Percentiles rank a stretch among this genome's conserved stretches.
These are phyloP conservation scores for Cucurbita argyrosperma DNA, from an alignment of 306 rosid genomes.

Conservation along the genomic window DNA sequence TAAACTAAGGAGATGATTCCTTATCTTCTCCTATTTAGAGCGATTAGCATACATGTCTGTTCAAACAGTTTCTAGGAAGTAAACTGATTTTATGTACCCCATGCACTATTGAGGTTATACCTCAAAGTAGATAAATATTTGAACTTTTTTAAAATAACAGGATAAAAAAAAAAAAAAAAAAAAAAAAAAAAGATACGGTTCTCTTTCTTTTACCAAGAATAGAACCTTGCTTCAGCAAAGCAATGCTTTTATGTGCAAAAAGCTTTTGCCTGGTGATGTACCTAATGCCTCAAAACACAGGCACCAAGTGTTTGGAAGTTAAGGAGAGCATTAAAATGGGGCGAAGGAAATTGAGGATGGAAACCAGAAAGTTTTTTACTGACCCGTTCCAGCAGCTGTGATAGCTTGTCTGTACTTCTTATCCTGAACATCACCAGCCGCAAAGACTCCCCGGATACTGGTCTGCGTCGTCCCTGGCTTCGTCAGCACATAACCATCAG, in stretches of 20 bases:
- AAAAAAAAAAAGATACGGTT: neutral
- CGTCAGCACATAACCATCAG: conserved; percentile 57
- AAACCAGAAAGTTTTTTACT: neutral
- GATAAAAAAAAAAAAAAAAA: no score
- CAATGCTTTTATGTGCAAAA: neutral
- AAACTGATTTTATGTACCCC: neutral
- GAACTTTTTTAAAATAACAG: neutral
- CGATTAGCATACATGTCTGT: neutral
- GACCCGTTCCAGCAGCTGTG: conserved; percentile 82
- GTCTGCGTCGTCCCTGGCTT: conserved; percentile 64
- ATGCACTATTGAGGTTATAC: neutral
- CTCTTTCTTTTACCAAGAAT: neutral
- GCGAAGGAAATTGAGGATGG: neutral
- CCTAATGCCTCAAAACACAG: neutral
- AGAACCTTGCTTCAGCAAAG: neutral
- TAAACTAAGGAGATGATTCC: neutral
- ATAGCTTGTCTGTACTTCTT: conserved; percentile 91
- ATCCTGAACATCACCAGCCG: conserved; percentile 92
- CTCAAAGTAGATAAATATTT: neutral
- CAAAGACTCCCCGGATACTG: conserved; percentile 70
- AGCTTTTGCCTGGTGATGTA: neutral
- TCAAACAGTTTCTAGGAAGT: neutral
- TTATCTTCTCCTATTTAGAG: neutral
- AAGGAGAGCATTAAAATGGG: neutral
- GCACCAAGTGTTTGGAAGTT: neutral